Conservation (phyloP, 2,329 filamentous ascomycete genomes). For the Fusarium lyarnte region DNA sequence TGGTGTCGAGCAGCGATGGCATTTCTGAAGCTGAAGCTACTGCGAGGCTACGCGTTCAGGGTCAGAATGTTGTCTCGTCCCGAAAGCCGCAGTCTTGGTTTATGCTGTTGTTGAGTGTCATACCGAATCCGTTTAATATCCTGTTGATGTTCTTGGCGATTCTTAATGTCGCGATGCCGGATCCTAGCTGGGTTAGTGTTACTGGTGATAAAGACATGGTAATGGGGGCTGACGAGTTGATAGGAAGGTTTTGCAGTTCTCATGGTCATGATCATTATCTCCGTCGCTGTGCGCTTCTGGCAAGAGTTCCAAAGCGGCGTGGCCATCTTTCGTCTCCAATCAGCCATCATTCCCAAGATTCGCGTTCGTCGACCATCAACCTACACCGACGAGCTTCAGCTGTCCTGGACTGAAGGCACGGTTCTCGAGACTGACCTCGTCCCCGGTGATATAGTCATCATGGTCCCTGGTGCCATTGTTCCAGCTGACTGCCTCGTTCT, state of each 20-base stretch:
- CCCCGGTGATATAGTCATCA: not conserved
- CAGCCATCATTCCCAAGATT: not conserved
- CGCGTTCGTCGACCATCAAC: not conserved
- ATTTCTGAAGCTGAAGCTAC: not conserved
- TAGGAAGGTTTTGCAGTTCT: not conserved
- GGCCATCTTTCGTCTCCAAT: not conserved
- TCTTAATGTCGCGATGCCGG: not conserved
- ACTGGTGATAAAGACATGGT: too few relatives aligned
- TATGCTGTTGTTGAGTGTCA: not conserved
- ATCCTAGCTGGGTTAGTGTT: not conserved
- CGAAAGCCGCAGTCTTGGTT: not conserved
- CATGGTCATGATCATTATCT: not conserved
- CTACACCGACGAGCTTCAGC: not conserved
- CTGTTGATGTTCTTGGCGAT: not conserved
- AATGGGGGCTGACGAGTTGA: not conserved
- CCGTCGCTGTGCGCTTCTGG: not conserved
- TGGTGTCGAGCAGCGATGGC: not conserved
- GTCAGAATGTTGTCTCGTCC: not conserved
- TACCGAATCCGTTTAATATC: slow-evolving; percentile 3
- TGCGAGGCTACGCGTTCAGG: not conserved
- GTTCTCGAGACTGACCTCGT: not conserved
- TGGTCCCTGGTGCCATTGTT: not conserved
- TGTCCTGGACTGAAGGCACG: not conserved
- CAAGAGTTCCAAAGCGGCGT: not conserved
- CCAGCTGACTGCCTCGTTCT: not conserved